A percentile compares a stretch with the other conserved stretches of the same genome.
These are phyloP conservation scores for Brassica juncea DNA, from an alignment of 345 rosid genomes.

Conservation along the genomic window DNA sequence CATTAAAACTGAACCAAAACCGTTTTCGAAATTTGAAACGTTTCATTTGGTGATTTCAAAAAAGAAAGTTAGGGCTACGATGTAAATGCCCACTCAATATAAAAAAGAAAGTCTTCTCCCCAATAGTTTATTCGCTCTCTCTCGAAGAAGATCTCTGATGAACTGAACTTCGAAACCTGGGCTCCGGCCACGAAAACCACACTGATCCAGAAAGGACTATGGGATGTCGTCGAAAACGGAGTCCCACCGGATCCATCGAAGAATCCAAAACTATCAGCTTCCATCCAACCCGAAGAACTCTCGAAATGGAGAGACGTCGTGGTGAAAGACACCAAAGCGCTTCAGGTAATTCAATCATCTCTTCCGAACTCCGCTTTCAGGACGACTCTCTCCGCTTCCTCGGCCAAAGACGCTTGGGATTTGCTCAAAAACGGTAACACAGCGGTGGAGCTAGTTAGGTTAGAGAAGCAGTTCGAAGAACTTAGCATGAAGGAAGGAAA, in stretches of 20 bases:
- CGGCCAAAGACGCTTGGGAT: constrained; percentile 12
- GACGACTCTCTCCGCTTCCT: constrained; percentile 3
- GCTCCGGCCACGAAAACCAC: neutral
- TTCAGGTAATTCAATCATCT: constrained; percentile 6
- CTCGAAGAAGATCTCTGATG: neutral
- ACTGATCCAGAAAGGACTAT: constrained; percentile 3
- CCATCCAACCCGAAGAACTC: neutral
- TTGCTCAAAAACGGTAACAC: neutral
- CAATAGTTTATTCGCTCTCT: neutral
- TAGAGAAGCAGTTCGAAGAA: constrained; percentile 18
- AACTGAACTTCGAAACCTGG: constrained; percentile 3
- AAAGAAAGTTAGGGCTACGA: neutral
- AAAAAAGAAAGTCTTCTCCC: neutral
- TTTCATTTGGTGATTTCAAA: neutral
- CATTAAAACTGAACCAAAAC: neutral
- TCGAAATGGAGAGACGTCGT: constrained; percentile 11
- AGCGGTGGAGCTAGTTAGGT: neutral
- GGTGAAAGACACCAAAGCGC: constrained; percentile 6
- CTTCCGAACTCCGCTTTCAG: neutral
- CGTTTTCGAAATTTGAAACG: neutral
- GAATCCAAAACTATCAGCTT: neutral
- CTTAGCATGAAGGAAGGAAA: neutral
- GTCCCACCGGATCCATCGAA: constrained; percentile 1
- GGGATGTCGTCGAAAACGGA: constrained; percentile 21
- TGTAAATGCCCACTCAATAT: neutral